phyloP scores from a whole-genome alignment of 441 rosid species.

The Populus hybrid region DNA sequence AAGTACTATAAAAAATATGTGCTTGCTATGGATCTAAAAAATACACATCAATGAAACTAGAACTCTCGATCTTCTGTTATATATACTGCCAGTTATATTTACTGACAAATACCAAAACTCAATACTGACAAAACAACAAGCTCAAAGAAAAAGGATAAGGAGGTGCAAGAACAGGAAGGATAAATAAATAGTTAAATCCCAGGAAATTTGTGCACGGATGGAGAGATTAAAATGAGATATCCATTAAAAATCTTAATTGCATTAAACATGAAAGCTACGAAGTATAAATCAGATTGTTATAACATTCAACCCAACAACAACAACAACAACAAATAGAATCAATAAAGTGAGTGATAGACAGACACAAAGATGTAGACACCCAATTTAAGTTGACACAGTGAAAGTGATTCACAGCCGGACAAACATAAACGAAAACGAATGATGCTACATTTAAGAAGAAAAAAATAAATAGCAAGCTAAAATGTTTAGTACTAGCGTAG shows the following conservation, averaged over 20 bases:
- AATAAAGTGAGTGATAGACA: not conserved
- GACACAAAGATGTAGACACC: not conserved
- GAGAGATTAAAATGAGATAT: too few relatives aligned
- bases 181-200: not conserved
- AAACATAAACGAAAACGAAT: not conserved
- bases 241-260: too few relatives aligned
- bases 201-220: not conserved
- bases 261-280: too few relatives aligned
- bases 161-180: not conserved
- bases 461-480: not conserved
- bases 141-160: not conserved
- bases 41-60: not conserved
- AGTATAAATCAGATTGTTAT: not conserved
- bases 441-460: not conserved
- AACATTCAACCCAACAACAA: not conserved
- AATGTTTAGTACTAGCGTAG: not conserved
- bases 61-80: not conserved
- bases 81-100: slow-evolving; percentile 2
- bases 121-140: not conserved
- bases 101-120: not conserved
- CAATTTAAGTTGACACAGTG: not conserved
- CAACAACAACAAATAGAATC: not conserved
- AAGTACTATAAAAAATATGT: not conserved
- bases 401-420: not conserved
- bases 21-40: not conserved